Conservation (phyloP, 495 filamentous ascomycete genomes). For the Hyaloscypha variabilis region DNA sequence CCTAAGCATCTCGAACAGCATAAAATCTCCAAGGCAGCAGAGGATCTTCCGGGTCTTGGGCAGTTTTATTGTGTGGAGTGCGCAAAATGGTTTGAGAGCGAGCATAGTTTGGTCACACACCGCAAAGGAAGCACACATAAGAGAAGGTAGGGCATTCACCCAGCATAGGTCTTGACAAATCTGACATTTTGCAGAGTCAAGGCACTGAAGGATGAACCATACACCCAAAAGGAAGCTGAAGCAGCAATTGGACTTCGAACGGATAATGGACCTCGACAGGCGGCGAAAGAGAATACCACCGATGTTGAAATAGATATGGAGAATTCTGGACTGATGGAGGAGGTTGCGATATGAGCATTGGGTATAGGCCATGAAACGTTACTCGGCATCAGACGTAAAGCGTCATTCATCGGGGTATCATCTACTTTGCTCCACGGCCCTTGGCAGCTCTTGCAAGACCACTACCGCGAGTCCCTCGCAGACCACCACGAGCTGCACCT, state of each 20-base stretch:
- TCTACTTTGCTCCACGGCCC: slow-evolving; percentile 39
- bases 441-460: slow-evolving; percentile 47
- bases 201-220: slow-evolving; percentile 76
- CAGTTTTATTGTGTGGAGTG: slow-evolving; percentile 90
- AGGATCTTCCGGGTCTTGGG: slow-evolving; percentile 86
- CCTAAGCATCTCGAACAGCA: slow-evolving; percentile 76
- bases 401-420: slow-evolving; percentile 9
- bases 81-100: slow-evolving; percentile 93
- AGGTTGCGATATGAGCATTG: slow-evolving; percentile 20
- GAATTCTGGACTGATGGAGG: slow-evolving; percentile 25
- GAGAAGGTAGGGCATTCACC: slow-evolving; percentile 62
- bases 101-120: slow-evolving; percentile 74
- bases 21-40: slow-evolving; percentile 75
- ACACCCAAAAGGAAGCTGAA: slow-evolving; percentile 83
- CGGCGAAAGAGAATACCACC: slow-evolving; percentile 24
- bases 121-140: slow-evolving; percentile 89
- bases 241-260: slow-evolving; percentile 72
- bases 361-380: not conserved
- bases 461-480: slow-evolving; percentile 43
- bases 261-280: slow-evolving; percentile 56
- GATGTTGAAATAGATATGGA: slow-evolving; percentile 36
- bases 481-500: slow-evolving; percentile 35
- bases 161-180: not conserved
- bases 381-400: not conserved
- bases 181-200: slow-evolving; percentile 57